A percentile compares a stretch with the other conserved stretches of the same genome.
Evolutionary conservation across 202 grass and related monocot genomes (phyloP).

Genomic region (Carex arenaria): DNA sequence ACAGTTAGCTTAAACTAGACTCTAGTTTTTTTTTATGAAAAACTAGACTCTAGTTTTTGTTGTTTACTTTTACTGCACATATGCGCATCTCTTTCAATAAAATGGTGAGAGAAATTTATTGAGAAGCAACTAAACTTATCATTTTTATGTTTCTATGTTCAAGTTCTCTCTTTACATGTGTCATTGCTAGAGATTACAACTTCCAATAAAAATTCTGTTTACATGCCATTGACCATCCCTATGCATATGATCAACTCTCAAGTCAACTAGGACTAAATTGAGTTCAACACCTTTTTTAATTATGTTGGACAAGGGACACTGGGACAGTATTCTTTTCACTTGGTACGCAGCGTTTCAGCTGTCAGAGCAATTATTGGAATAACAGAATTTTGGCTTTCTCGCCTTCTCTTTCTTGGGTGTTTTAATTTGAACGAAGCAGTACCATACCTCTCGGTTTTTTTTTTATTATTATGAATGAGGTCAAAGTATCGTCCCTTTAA

Average conservation of each 20-base stretch:
- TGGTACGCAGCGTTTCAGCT: not conserved
- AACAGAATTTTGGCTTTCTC: not conserved
- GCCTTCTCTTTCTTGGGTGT: not conserved
- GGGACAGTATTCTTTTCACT: not conserved
- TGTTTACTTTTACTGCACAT: not conserved
- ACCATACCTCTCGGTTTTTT: no score
- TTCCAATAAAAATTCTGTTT: not conserved
- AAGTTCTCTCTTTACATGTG: no score
- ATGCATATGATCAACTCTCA: no score
- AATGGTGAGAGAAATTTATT: no score
- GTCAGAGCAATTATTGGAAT: not conserved
- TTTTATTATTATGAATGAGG: no score
- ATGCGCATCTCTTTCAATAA: no score
- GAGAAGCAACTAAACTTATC: not conserved
- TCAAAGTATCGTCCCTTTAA: no score
- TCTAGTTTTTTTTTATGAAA: no score
- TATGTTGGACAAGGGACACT: no score
- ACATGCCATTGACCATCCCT: no score
- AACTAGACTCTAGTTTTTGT: not conserved
- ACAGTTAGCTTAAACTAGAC: not conserved
- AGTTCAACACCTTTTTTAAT: no score
- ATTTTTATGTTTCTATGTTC: not conserved
- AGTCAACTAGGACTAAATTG: no score
- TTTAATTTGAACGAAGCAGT: not conserved
- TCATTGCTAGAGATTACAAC: not conserved